phyloP scores from a whole-genome alignment of 2,329 filamentous ascomycete species.

The Neonectria faginata region DNA sequence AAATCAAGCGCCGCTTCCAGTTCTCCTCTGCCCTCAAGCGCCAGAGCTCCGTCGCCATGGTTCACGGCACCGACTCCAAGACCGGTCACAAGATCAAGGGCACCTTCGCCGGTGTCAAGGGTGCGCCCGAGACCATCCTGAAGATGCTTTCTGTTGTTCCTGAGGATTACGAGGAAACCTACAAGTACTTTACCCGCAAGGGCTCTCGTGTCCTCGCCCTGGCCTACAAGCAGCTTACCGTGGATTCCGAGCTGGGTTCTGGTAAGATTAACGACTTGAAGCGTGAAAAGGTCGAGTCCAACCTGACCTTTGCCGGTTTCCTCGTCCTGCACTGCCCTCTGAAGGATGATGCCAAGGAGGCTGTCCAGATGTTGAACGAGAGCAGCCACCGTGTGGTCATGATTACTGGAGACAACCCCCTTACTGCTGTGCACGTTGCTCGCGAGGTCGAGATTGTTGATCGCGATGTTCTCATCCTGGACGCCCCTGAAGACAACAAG shows the following conservation, averaged over 20 bases:
- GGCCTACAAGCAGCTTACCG: slow-evolving; percentile 90
- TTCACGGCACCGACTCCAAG: slow-evolving; percentile 77
- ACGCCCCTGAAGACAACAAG: slow-evolving; percentile 91
- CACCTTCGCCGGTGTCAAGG: slow-evolving; percentile 96
- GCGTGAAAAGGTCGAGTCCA: slow-evolving; percentile 89
- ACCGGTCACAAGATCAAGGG: slow-evolving; percentile 82
- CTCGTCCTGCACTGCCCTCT: slow-evolving; percentile 94
- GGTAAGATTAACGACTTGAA: slow-evolving; percentile 92
- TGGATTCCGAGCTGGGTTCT: slow-evolving; percentile 83
- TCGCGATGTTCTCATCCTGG: slow-evolving; percentile 91
- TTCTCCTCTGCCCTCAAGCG: slow-evolving; percentile 97
- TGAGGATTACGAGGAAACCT: slow-evolving; percentile 94
- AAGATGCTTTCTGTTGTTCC: slow-evolving; percentile 89
- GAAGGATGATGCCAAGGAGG: slow-evolving; percentile 94
- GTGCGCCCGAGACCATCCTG: slow-evolving; percentile 95
- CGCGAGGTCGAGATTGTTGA: slow-evolving; percentile 98
- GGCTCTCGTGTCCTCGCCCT: slow-evolving; percentile 94
- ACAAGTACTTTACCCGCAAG: slow-evolving; percentile 96
- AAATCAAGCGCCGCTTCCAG: slow-evolving; percentile 96
- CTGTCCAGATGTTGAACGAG: slow-evolving; percentile 97
- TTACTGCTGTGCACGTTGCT: slow-evolving; percentile 96
- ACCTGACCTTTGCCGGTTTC: slow-evolving; percentile 92
- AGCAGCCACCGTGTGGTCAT: slow-evolving; percentile 98
- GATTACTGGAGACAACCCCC: slow-evolving; percentile 98
- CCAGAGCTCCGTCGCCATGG: slow-evolving; percentile 91